phyloP scores from a whole-genome alignment of 805 yeast genomes.

The Teunomyces aglyptinius region DNA sequence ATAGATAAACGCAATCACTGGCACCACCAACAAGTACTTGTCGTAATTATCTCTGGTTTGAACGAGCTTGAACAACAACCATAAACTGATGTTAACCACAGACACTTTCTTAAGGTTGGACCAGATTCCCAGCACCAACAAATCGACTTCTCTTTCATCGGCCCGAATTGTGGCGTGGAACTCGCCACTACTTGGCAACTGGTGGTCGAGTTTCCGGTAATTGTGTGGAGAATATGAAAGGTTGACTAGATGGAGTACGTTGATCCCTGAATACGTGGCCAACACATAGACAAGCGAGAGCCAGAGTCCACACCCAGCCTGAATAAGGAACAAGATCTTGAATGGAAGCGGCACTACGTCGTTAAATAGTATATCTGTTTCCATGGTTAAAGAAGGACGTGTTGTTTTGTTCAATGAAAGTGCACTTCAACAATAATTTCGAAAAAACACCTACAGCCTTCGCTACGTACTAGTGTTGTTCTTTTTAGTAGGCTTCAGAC shows the following conservation, averaged over 20 bases:
- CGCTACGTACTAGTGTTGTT: background rate
- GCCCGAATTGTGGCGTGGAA: constrained; percentile 29
- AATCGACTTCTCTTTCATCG: constrained; percentile 27
- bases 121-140: constrained; percentile 35
- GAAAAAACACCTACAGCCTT: background rate
- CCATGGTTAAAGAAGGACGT: constrained; percentile 2
- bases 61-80: constrained; percentile 18
- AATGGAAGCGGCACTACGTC: constrained; percentile 38
- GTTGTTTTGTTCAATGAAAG: background rate
- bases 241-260: constrained; percentile 44
- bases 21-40: constrained; percentile 18
- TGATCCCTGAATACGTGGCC: constrained; percentile 36
- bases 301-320: constrained; percentile 57
- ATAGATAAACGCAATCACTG: constrained; percentile 25
- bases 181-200: constrained; percentile 27
- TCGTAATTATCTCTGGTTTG: constrained; percentile 1
- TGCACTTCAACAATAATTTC: background rate
- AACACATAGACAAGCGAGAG: constrained; percentile 41
- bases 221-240: constrained; percentile 40
- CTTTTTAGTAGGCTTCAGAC: constrained; percentile 32
- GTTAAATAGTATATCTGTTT: constrained; percentile 3
- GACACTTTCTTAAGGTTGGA: constrained; percentile 27
- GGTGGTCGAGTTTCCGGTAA: constrained; percentile 23
- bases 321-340: constrained; percentile 47
- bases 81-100: constrained; percentile 21